Percentiles rank a stretch among this genome's conserved stretches.
phyloP scores from a whole-genome alignment of 1,139 yeast species.

The Pichia sp. region DNA sequence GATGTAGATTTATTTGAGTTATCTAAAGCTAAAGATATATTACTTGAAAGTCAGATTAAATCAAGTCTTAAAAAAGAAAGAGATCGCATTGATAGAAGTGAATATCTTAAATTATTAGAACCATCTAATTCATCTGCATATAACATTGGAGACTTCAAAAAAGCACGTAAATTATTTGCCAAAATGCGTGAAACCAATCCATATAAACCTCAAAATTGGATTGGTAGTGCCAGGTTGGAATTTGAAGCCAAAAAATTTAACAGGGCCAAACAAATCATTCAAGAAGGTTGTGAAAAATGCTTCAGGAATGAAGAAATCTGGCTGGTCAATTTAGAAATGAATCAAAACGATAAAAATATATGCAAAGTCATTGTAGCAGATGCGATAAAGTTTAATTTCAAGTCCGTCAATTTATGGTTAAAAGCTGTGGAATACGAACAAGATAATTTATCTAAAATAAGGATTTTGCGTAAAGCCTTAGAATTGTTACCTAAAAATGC shows the following conservation, averaged over 20 bases:
- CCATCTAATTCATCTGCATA: slow-evolving; percentile 11
- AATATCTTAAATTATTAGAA: slow-evolving; percentile 15
- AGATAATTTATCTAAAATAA: slow-evolving; percentile 41
- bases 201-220: slow-evolving; percentile 71
- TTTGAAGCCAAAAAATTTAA: slow-evolving; percentile 49
- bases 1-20: slow-evolving; percentile 40
- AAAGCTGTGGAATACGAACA: slow-evolving; percentile 60
- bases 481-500: slow-evolving; percentile 41
- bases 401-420: slow-evolving; percentile 62
- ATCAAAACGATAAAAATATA: slow-evolving; percentile 36
- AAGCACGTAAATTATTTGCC: slow-evolving; percentile 51
- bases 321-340: slow-evolving; percentile 73
- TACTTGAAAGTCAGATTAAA: slow-evolving; percentile 41
- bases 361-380: slow-evolving; percentile 55
- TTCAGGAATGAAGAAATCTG: slow-evolving; percentile 69
- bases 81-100: slow-evolving; percentile 14
- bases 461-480: slow-evolving; percentile 54
- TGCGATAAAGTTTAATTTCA: slow-evolving; percentile 51
- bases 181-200: slow-evolving; percentile 74
- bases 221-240: slow-evolving; percentile 78
- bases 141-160: slow-evolving; percentile 45
- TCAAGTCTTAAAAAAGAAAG: slow-evolving; percentile 6
- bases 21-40: slow-evolving; percentile 44
- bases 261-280: slow-evolving; percentile 53
- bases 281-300: slow-evolving; percentile 64